Conservation (phyloP, 371 early-diverging fungal genomes). For the Mycotypha africana region DNA sequence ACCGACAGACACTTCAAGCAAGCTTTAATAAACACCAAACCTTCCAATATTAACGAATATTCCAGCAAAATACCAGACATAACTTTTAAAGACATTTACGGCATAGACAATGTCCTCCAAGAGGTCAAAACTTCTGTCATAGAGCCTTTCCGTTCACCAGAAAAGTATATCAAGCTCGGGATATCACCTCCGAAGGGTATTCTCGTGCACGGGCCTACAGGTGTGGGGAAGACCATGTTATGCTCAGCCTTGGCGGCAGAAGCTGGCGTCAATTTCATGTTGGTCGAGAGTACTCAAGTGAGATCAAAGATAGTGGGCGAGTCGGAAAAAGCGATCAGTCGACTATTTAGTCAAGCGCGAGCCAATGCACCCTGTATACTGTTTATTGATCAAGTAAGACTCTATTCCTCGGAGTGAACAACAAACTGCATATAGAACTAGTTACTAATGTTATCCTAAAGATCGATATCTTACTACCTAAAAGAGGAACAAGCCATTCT, state of each 20-base stretch:
- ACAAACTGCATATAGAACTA: not conserved
- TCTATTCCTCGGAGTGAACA: no score
- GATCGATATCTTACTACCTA: conserved; percentile 70
- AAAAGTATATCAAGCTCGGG: conserved; percentile 78
- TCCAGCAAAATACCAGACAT: conserved; percentile 55
- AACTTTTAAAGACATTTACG: conserved; percentile 60
- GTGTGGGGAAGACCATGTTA: conserved; percentile 98
- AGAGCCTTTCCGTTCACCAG: conserved; percentile 83
- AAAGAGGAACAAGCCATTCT: conserved; percentile 60
- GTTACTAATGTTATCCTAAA: conserved; percentile 14
- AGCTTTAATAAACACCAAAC: conserved; percentile 35
- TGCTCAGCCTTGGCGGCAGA: conserved; percentile 95
- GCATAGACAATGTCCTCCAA: conserved; percentile 58
- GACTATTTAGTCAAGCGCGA: conserved; percentile 70
- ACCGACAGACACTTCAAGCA: conserved; percentile 32
- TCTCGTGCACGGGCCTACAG: conserved; percentile 98
- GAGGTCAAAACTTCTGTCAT: conserved; percentile 60
- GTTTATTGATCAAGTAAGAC: conserved; percentile 83
- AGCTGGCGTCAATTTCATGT: conserved; percentile 66
- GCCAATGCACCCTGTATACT: conserved; percentile 79
- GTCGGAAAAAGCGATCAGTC: conserved; percentile 72
- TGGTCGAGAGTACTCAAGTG: conserved; percentile 72
- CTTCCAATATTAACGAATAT: conserved; percentile 58
- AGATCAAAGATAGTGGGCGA: conserved; percentile 82
- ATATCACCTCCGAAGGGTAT: conserved; percentile 95